Evolutionary conservation across 148 eudicot species (phyloP), one percentile per base, ranked within the genome.

Genomic region (Amaranthus palmeri): DNA sequence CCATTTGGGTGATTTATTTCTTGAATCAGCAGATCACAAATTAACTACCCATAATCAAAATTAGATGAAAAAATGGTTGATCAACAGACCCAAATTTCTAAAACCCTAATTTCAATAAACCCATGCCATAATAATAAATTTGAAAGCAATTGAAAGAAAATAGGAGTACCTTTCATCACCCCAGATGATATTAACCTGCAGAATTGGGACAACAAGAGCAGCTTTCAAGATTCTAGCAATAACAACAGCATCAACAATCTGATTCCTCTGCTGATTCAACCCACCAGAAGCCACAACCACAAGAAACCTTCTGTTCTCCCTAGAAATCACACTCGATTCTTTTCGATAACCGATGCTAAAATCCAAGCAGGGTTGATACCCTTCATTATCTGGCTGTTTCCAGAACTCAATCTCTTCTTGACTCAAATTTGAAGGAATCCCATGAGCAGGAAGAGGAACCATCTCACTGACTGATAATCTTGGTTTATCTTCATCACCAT

Each of bases 171-270:
- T 91, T 41, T 88, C 90, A 74, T 91, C 93, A 11, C 86, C 85
- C 90, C 92, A 85, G 68, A 90, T 76, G 72, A 75, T 84, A 86
- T 90, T 86, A 64, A 86, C 87, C 69, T 88, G 81, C 74, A 87
- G 71, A 76, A 89, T 80, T 7, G 92, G 93, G 13, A 91, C 79
- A 67, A 88, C 88, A 69, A 91, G 76, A 43, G 90, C 85, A 18
- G 90, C 93, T 61, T 77, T 86, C n/a, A 91, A 93, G 76, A 91
- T 73, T 58, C 97, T 69, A 3, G 93, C 95, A 3, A 89, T 81
- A 65, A 91, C 88, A 72, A 87, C 96, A 0, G 89, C 91, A 76
- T 86, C 92, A 45, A 86, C 79, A 55, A 89, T 89, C 77, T 89
- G 92, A 78, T 92, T 92, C 65, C 92, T 76, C 68, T 83, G 89